These are phyloP conservation scores for Teratosphaeria gauchensis DNA, from an alignment of 2,329 filamentous ascomycete genomes.

Conservation along the genomic window DNA sequence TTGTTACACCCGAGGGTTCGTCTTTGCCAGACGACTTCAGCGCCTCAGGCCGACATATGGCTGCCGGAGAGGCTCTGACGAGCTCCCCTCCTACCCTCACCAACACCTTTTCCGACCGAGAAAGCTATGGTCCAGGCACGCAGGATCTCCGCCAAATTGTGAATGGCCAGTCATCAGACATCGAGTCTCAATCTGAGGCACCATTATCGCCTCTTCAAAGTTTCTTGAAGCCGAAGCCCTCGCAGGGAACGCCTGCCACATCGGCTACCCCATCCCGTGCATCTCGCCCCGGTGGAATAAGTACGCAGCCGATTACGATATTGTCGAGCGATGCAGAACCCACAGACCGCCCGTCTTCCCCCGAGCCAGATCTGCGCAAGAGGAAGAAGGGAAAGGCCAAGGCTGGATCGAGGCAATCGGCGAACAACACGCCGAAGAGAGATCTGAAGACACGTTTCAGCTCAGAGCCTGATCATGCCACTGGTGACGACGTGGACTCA, in stretches of 20 bases:
- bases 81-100: background rate
- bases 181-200: background rate
- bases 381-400: background rate
- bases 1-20: conserved; percentile 9
- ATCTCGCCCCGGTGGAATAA: background rate
- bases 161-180: background rate
- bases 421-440: background rate
- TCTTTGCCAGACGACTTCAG: background rate
- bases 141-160: background rate
- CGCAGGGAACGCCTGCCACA: background rate
- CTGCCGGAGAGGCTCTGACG: background rate
- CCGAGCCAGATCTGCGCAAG: background rate
- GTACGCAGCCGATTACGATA: conserved; percentile 2
- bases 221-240: background rate
- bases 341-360: background rate
- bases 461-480: conserved; percentile 7
- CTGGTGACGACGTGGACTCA: conserved; percentile 17
- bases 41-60: background rate
- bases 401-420: background rate
- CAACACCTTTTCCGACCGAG: background rate
- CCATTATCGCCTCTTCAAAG: background rate
- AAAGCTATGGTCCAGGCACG: background rate
- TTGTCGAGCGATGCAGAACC: background rate
- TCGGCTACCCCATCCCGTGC: background rate
- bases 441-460: background rate